A percentile compares a stretch with the other conserved stretches of the same genome.
phyloP scores from a whole-genome alignment of 2,329 filamentous ascomycete species.

The Thielaviopsis populi region DNA sequence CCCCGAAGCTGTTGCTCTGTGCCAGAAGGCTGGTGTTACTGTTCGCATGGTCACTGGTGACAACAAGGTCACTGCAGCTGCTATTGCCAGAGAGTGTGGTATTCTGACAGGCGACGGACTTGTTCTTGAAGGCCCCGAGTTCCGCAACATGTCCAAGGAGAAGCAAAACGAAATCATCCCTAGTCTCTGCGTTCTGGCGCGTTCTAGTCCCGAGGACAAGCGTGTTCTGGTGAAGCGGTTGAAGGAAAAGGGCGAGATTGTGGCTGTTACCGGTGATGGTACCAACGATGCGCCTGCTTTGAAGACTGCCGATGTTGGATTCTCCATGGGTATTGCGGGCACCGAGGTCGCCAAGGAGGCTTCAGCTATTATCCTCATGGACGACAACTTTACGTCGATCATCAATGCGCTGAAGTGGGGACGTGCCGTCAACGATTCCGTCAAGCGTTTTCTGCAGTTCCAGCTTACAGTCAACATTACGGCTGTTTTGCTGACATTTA shows the following conservation, averaged over 20 bases:
- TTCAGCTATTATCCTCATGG: slow-evolving; percentile 74
- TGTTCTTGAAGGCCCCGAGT: slow-evolving; percentile 65
- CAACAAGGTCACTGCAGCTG: slow-evolving; percentile 63
- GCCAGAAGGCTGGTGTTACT: slow-evolving; percentile 60
- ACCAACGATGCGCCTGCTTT: slow-evolving; percentile 73
- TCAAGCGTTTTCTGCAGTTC: slow-evolving; percentile 63
- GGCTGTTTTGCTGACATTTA: slow-evolving; percentile 73
- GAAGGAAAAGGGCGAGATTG: slow-evolving; percentile 59
- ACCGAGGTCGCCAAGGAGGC: slow-evolving; percentile 77
- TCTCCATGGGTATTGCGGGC: slow-evolving; percentile 73
- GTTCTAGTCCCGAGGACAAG: slow-evolving; percentile 66
- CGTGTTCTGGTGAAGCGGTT: slow-evolving; percentile 55
- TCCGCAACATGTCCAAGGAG: slow-evolving; percentile 52
- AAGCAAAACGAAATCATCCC: slow-evolving; percentile 55
- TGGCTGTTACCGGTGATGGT: slow-evolving; percentile 70
- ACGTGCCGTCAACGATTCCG: slow-evolving; percentile 59
- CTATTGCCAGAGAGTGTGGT: slow-evolving; percentile 65
- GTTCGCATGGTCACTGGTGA: slow-evolving; percentile 80
- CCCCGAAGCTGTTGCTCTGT: slow-evolving; percentile 54
- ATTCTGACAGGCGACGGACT: slow-evolving; percentile 54
- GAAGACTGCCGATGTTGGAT: slow-evolving; percentile 68
- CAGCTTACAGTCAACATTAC: slow-evolving; percentile 85
- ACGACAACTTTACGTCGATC: slow-evolving; percentile 78
- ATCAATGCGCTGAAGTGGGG: slow-evolving; percentile 74
- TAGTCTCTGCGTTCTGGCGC: slow-evolving; percentile 53